These are phyloP conservation scores for Debaryomyces singareniensis DNA, from an alignment of 1,139 yeast genomes.

Conservation along the genomic window DNA sequence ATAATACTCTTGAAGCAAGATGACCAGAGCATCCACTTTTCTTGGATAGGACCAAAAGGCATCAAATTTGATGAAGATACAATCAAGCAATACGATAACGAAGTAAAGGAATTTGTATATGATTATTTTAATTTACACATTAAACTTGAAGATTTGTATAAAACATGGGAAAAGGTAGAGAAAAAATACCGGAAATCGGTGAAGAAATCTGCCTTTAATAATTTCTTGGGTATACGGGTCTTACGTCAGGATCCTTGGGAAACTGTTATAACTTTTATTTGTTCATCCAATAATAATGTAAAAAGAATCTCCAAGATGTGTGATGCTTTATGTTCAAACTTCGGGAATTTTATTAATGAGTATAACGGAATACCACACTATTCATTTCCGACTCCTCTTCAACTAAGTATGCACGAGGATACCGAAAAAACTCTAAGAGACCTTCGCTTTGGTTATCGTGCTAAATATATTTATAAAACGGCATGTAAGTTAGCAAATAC, in stretches of 20 bases:
- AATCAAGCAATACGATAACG: constrained; percentile 8
- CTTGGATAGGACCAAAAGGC: constrained; percentile 17
- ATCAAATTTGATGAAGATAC: constrained; percentile 3
- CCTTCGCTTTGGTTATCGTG: constrained; percentile 87
- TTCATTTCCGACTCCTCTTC: constrained; percentile 67
- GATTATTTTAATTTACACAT: constrained; percentile 70
- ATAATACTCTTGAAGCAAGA: constrained; percentile 51
- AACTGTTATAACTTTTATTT: constrained; percentile 79
- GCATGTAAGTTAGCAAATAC: constrained; percentile 42
- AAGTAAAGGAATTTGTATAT: constrained; percentile 40
- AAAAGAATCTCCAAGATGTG: constrained; percentile 94
- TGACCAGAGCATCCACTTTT: constrained; percentile 22
- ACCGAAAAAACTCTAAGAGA: constrained; percentile 28
- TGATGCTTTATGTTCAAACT: constrained; percentile 64
- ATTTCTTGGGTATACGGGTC: constrained; percentile 70
- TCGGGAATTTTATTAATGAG: constrained; percentile 56
- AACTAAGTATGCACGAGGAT: constrained; percentile 19
- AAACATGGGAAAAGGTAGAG: constrained; percentile 59
- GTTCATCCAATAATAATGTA: constrained; percentile 94
- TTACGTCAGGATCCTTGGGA: constrained; percentile 97
- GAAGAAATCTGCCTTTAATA: constrained; percentile 27
- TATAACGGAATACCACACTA: constrained; percentile 55
- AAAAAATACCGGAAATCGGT: constrained; percentile 28
- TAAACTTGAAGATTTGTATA: constrained; percentile 47
- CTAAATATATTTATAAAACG: constrained; percentile 78